A percentile compares a stretch with the other conserved stretches of the same genome.
These are phyloP conservation scores for Barnettozyma californica DNA, from an alignment of 805 yeast genomes.

Conservation along the genomic window DNA sequence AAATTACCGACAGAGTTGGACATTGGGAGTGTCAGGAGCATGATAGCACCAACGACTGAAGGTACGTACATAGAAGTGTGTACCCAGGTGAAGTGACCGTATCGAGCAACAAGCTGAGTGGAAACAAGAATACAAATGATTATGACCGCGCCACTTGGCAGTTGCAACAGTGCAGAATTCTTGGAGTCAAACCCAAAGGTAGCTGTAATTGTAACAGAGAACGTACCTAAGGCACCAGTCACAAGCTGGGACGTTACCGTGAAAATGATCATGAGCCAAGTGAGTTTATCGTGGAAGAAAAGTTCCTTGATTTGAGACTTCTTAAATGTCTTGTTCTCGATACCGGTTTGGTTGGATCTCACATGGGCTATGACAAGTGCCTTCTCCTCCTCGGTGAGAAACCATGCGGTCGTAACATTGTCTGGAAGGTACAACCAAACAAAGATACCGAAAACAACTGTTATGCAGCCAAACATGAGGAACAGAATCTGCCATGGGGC, in stretches of 20 bases:
- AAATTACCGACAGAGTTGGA: slow-evolving; percentile 39
- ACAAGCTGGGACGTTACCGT: slow-evolving; percentile 39
- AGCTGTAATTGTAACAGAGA: slow-evolving; percentile 14
- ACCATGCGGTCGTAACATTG: slow-evolving; percentile 31
- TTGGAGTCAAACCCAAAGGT: slow-evolving; percentile 20
- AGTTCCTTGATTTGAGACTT: slow-evolving; percentile 36
- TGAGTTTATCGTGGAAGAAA: slow-evolving; percentile 35
- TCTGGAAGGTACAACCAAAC: slow-evolving; percentile 43
- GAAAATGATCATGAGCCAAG: slow-evolving; percentile 39
- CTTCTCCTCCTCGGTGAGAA: slow-evolving; percentile 34
- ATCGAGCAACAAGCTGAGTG: slow-evolving; percentile 31
- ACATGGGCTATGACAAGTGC: slow-evolving; percentile 33
- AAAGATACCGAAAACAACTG: slow-evolving; percentile 41
- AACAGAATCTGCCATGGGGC: slow-evolving; percentile 55
- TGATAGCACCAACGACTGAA: slow-evolving; percentile 46
- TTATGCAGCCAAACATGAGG: slow-evolving; percentile 46
- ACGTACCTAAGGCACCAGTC: slow-evolving; percentile 36
- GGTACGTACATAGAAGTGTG: slow-evolving; percentile 37
- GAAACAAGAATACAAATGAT: slow-evolving; percentile 34
- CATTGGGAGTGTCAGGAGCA: slow-evolving; percentile 33
- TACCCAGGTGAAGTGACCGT: slow-evolving; percentile 29
- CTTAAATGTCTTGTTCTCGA: slow-evolving; percentile 38
- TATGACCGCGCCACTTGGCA: slow-evolving; percentile 49
- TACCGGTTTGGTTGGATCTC: slow-evolving; percentile 40
- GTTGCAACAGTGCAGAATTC: slow-evolving; percentile 41